Percentiles rank a stretch among this genome's conserved stretches.
Evolutionary conservation across 1,284 basidiomycete species (phyloP).

Genomic region (Puccinia polysora): DNA sequence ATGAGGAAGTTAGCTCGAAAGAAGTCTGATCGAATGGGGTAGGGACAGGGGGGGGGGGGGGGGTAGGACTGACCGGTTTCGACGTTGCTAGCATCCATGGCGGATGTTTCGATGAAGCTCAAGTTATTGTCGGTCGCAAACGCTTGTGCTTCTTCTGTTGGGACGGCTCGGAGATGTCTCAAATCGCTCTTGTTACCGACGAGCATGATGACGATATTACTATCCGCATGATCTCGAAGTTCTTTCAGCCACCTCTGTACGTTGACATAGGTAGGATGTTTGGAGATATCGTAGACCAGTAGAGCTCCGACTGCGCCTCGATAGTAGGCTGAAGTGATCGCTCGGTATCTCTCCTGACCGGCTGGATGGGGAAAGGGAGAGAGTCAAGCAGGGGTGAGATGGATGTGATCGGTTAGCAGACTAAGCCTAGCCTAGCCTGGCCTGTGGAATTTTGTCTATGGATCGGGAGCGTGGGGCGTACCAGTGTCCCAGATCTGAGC

Average conservation of each 20-base stretch:
- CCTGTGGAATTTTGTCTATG: slow-evolving; percentile 22
- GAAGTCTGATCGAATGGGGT: neutral
- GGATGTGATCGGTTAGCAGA: no score
- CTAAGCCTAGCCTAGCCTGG: no score
- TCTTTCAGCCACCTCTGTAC: slow-evolving; percentile 98
- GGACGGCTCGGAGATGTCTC: slow-evolving; percentile 90
- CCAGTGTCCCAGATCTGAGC: slow-evolving; percentile 99
- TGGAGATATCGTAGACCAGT: slow-evolving; percentile 57
- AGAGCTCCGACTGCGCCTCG: slow-evolving; percentile 78
- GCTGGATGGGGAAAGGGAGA: slow-evolving; percentile 58
- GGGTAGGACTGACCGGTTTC: slow-evolving; percentile 61
- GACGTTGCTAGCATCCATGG: slow-evolving; percentile 97
- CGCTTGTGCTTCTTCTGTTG: slow-evolving; percentile 64
- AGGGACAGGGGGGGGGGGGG: neutral
- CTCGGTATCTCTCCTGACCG: slow-evolving; percentile 96
- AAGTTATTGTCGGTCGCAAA: slow-evolving; percentile 37
- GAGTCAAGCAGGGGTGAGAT: no score
- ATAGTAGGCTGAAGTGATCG: slow-evolving; percentile 98
- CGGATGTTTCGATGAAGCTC: slow-evolving; percentile 84
- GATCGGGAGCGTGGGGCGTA: slow-evolving; percentile 56
- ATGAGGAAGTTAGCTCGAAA: neutral
- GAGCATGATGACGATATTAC: slow-evolving; percentile 58
- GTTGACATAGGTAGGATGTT: slow-evolving; percentile 92
- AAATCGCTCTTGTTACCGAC: slow-evolving; percentile 83
- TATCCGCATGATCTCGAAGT: slow-evolving; percentile 63